Percentiles rank a stretch among this genome's conserved stretches.
phyloP scores from a whole-genome alignment of 208 protist genomes.

The Acanthamoeba culbertsoni region DNA sequence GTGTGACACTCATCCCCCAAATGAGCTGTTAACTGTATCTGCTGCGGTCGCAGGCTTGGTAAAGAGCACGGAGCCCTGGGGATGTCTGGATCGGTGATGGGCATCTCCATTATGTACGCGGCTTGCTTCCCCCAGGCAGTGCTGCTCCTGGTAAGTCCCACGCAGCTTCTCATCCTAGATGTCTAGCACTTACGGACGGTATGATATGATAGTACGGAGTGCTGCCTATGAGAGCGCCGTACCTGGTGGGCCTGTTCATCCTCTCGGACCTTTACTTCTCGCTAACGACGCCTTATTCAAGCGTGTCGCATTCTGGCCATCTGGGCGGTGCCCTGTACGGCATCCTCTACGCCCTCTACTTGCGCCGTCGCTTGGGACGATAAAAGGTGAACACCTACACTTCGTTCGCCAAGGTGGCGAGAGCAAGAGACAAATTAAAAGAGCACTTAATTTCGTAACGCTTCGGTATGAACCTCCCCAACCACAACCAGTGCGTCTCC shows the following conservation, averaged over 20 bases:
- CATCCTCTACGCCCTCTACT: neutral
- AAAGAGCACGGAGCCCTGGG: neutral
- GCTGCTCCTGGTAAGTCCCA: neutral
- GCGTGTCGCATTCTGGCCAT: neutral
- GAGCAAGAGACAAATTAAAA: too few species aligned
- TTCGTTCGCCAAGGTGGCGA: too few species aligned
- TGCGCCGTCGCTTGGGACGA: neutral
- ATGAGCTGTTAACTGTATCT: neutral
- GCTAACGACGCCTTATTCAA: neutral
- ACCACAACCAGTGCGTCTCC: neutral
- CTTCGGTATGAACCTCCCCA: too few species aligned
- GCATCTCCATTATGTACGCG: neutral
- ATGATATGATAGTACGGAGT: neutral
- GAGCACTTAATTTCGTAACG: neutral
- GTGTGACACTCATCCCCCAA: neutral
- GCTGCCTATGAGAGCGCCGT: neutral
- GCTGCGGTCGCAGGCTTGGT: neutral
- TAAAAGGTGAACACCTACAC: too few species aligned
- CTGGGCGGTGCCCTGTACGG: neutral
- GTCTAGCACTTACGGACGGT: neutral
- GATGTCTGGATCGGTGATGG: neutral
- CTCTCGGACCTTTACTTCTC: neutral
- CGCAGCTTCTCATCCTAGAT: neutral
- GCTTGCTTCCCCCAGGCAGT: neutral
- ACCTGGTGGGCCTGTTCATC: neutral